A percentile compares a stretch with the other conserved stretches of the same genome.
phyloP scores from a whole-genome alignment of 2,329 filamentous ascomycete genomes.

The Chaetomium olivaceum region DNA sequence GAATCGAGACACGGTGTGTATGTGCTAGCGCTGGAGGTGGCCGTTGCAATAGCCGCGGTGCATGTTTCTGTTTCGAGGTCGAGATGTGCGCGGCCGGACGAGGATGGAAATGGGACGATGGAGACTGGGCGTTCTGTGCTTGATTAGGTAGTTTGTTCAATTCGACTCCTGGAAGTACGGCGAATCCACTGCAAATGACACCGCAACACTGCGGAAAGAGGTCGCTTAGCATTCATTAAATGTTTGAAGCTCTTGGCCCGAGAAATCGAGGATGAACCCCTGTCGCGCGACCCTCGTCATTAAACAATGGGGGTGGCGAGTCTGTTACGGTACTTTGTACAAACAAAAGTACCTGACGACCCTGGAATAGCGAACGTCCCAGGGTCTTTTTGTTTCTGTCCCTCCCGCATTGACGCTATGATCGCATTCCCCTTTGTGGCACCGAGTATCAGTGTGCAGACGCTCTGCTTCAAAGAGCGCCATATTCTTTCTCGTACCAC shows the following conservation, averaged over 20 bases:
- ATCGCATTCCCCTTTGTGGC: background rate
- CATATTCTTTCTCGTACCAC: background rate
- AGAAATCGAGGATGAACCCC: slow-evolving; percentile 16
- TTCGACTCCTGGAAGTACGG: slow-evolving; percentile 4
- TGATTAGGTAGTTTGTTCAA: slow-evolving; percentile 4
- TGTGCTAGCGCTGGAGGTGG: slow-evolving; percentile 22
- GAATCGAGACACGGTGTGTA: slow-evolving; percentile 10
- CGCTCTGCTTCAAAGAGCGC: background rate
- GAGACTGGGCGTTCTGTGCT: slow-evolving; percentile 17
- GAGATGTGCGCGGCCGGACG: slow-evolving; percentile 21
- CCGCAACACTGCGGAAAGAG: slow-evolving; percentile 5
- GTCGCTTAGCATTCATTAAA: slow-evolving; percentile 25
- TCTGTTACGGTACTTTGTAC: background rate
- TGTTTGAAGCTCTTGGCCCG: slow-evolving; percentile 12
- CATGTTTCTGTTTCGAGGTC: slow-evolving; percentile 26
- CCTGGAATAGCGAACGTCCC: background rate
- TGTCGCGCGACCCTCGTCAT: slow-evolving; percentile 21
- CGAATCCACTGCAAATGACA: slow-evolving; percentile 19
- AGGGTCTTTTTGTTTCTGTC: background rate
- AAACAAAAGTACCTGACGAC: background rate
- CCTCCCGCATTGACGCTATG: background rate
- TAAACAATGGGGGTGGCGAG: slow-evolving; percentile 11
- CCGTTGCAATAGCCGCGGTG: slow-evolving; percentile 22
- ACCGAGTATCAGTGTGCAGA: background rate
- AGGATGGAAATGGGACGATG: slow-evolving; percentile 9